phyloP scores from a whole-genome alignment of 1,139 yeast species.

The Cylindricascospora bacillispora region DNA sequence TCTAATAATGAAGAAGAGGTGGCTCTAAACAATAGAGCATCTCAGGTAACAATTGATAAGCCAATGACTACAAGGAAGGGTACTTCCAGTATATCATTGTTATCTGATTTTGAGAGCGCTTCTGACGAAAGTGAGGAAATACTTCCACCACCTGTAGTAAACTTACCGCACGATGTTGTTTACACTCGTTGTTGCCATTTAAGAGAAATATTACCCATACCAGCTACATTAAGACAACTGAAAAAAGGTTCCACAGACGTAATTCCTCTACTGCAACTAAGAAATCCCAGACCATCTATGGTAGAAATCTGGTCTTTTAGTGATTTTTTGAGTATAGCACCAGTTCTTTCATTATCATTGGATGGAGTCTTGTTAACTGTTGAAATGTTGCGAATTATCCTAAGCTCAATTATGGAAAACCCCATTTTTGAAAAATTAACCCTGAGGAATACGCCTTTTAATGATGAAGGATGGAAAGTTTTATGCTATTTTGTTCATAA shows the following conservation, averaged over 20 bases:
- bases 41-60: slow-evolving; percentile 35
- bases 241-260: slow-evolving; percentile 62
- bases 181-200: slow-evolving; percentile 90
- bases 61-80: slow-evolving; percentile 30
- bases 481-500: slow-evolving; percentile 52
- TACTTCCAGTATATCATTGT: slow-evolving; percentile 14
- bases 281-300: slow-evolving; percentile 64
- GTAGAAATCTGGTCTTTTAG: slow-evolving; percentile 64
- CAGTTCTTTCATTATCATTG: slow-evolving; percentile 50
- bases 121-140: slow-evolving; percentile 14
- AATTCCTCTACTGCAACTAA: slow-evolving; percentile 46
- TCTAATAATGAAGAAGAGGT: slow-evolving; percentile 34
- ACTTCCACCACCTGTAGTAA: slow-evolving; percentile 19
- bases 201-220: slow-evolving; percentile 84
- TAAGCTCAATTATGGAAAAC: slow-evolving; percentile 50
- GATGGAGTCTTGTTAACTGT: slow-evolving; percentile 57
- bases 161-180: slow-evolving; percentile 47
- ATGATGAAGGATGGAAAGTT: slow-evolving; percentile 57
- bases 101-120: slow-evolving; percentile 10
- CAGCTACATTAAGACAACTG: slow-evolving; percentile 76
- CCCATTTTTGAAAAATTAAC: slow-evolving; percentile 53
- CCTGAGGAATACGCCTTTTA: slow-evolving; percentile 57
- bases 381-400: slow-evolving; percentile 50
- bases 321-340: slow-evolving; percentile 64
- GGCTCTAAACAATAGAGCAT: slow-evolving; percentile 32